Conservation (phyloP, 768 basidiomycete species). For the Trametopsis cervina region DNA sequence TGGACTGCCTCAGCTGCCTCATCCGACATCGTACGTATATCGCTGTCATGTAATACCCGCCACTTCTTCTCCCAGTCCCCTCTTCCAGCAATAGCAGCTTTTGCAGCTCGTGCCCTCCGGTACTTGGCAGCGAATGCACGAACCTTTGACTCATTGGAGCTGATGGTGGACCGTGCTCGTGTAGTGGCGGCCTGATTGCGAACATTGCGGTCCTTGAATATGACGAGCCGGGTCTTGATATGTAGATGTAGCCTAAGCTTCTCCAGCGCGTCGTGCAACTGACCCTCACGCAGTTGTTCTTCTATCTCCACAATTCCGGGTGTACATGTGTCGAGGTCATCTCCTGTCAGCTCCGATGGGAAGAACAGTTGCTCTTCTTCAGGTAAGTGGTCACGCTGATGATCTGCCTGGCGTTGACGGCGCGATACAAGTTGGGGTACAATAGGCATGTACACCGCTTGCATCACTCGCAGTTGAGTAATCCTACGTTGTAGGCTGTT, state of each 20-base stretch:
- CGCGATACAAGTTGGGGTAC: background rate
- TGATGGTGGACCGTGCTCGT: conserved; percentile 1
- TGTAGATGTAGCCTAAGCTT: conserved; percentile 11
- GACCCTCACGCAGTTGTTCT: conserved; percentile 9
- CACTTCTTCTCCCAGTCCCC: background rate
- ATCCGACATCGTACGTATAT: background rate
- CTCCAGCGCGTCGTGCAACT: conserved; percentile 11
- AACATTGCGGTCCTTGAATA: conserved; percentile 8
- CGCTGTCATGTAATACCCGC: background rate
- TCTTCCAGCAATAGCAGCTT: background rate
- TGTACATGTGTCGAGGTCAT: conserved; percentile 5
- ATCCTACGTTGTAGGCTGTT: background rate
- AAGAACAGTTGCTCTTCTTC: background rate
- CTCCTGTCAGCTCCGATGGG: conserved; percentile 4
- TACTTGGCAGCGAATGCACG: background rate
- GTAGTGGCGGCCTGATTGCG: conserved; percentile 11
- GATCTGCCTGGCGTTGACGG: background rate
- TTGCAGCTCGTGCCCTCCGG: background rate
- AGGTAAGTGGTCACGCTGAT: background rate
- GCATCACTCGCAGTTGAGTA: background rate
- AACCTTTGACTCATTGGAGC: background rate
- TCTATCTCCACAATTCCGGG: conserved; percentile 1
- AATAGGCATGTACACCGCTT: conserved; percentile 2
- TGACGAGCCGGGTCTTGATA: conserved; percentile 7
- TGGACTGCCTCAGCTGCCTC: background rate